phyloP scores from a whole-genome alignment of 1,284 basidiomycete species.

The Meira miltonrushii region DNA sequence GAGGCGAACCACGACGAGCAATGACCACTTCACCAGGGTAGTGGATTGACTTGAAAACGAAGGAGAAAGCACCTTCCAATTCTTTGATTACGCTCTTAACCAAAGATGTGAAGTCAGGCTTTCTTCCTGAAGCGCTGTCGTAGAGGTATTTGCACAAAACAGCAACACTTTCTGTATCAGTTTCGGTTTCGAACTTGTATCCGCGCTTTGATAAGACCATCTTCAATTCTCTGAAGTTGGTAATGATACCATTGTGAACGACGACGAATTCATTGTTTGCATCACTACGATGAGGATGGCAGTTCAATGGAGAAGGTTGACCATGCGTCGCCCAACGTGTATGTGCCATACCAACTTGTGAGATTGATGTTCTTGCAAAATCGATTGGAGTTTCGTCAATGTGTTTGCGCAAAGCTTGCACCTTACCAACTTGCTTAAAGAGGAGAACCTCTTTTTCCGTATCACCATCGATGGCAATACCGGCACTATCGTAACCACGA shows the following conservation, averaged over 20 bases:
- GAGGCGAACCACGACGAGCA: slow-evolving; percentile 91
- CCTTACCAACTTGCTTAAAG: slow-evolving; percentile 99
- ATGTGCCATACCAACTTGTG: slow-evolving; percentile 95
- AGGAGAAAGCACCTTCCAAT: slow-evolving; percentile 98
- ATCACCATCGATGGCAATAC: slow-evolving; percentile 92
- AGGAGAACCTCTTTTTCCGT: slow-evolving; percentile 68
- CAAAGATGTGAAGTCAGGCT: slow-evolving; percentile 81
- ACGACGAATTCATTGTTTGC: slow-evolving; percentile 76
- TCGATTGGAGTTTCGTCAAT: slow-evolving; percentile 74
- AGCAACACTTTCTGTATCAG: slow-evolving; percentile 95
- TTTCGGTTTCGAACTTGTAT: slow-evolving; percentile 90
- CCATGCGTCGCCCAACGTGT: slow-evolving; percentile 99
- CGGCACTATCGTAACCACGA: slow-evolving; percentile 94
- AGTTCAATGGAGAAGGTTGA: slow-evolving; percentile 72
- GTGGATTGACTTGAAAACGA: slow-evolving; percentile 96
- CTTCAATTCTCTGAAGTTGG: slow-evolving; percentile 83
- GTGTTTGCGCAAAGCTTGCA: slow-evolving; percentile 85
- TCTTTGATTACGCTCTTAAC: slow-evolving; percentile 96
- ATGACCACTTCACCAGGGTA: slow-evolving; percentile 95
- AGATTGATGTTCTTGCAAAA: slow-evolving; percentile 73
- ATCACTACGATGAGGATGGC: slow-evolving; percentile 91
- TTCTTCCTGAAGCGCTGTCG: slow-evolving; percentile 84
- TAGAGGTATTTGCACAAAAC: slow-evolving; percentile 95
- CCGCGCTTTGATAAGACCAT: slow-evolving; percentile 93
- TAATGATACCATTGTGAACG: slow-evolving; percentile 99